Percentiles rank a stretch among this genome's conserved stretches.
Evolutionary conservation across 768 basidiomycete species (phyloP).

Genomic region (Hortiboletus campestris): DNA sequence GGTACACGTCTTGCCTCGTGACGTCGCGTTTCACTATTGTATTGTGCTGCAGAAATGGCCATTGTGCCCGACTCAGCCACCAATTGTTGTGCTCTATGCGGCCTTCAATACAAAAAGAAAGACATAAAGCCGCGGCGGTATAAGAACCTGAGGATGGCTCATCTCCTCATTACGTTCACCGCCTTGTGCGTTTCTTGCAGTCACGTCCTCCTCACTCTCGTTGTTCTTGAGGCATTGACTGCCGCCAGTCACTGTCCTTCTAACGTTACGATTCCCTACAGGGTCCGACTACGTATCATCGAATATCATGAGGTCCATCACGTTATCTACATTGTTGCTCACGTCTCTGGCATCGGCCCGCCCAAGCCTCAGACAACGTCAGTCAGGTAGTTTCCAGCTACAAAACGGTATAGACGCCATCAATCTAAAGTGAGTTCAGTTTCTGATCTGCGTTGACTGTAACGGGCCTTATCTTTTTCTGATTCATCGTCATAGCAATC

Average conservation of each 20-base stretch:
- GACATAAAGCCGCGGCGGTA: neutral
- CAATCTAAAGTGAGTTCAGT: constrained; percentile 38
- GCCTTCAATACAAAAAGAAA: neutral
- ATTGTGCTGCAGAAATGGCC: constrained; percentile 5
- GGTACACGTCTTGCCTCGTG: neutral
- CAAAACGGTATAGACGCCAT: constrained; percentile 44
- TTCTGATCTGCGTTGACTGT: neutral
- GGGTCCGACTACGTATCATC: neutral
- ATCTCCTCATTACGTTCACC: neutral
- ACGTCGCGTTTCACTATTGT: constrained; percentile 10
- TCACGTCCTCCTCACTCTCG: constrained; percentile 3
- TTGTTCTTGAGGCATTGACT: constrained; percentile 25
- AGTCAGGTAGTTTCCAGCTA: constrained; percentile 25
- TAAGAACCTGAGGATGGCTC: constrained; percentile 15
- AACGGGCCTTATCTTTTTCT: neutral
- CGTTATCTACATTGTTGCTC: constrained; percentile 34
- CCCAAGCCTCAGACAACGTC: constrained; percentile 34
- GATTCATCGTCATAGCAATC: constrained; percentile 15
- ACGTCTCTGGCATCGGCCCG: constrained; percentile 33
- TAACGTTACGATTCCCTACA: neutral
- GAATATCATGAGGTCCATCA: constrained; percentile 37
- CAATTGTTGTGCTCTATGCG: constrained; percentile 18
- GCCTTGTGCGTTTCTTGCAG: neutral
- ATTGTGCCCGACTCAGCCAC: constrained; percentile 3
- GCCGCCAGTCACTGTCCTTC: constrained; percentile 13